phyloP scores from a whole-genome alignment of 2,329 filamentous ascomycete genomes.

The Pyrenophora teres region DNA sequence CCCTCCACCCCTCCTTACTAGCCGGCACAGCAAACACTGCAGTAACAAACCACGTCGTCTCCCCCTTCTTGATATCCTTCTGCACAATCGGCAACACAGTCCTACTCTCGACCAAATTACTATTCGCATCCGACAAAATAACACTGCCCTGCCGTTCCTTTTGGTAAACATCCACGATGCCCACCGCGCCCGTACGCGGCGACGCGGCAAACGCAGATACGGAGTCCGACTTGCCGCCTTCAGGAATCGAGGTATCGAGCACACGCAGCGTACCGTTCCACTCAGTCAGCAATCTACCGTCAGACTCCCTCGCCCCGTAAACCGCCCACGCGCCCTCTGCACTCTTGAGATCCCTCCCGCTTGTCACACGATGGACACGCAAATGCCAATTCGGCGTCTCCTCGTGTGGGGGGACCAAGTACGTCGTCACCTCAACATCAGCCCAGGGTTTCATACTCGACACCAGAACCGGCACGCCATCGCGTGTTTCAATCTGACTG shows the following conservation, averaged over 20 bases:
- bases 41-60: conserved; percentile 69
- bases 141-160: conserved; percentile 62
- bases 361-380: conserved; percentile 65
- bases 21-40: conserved; percentile 73
- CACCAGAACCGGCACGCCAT: conserved; percentile 63
- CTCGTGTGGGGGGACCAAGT: conserved; percentile 65
- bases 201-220: conserved; percentile 54
- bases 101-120: conserved; percentile 73
- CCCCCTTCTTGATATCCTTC: conserved; percentile 62
- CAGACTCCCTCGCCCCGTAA: conserved; percentile 61
- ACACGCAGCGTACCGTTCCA: conserved; percentile 21
- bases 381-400: conserved; percentile 69
- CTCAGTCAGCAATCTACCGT: conserved; percentile 60
- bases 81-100: conserved; percentile 73
- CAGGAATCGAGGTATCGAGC: conserved; percentile 46
- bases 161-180: conserved; percentile 53
- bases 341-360: conserved; percentile 66
- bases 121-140: conserved; percentile 78
- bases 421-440: conserved; percentile 69
- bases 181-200: conserved; percentile 56
- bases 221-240: conserved; percentile 43
- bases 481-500: conserved; percentile 63
- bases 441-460: conserved; percentile 73
- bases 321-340: conserved; percentile 79
- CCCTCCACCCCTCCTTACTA: conserved; percentile 56